Evolutionary conservation across 2,329 filamentous ascomycete genomes (phyloP).

Genomic region (Stylonectria norvegica): DNA sequence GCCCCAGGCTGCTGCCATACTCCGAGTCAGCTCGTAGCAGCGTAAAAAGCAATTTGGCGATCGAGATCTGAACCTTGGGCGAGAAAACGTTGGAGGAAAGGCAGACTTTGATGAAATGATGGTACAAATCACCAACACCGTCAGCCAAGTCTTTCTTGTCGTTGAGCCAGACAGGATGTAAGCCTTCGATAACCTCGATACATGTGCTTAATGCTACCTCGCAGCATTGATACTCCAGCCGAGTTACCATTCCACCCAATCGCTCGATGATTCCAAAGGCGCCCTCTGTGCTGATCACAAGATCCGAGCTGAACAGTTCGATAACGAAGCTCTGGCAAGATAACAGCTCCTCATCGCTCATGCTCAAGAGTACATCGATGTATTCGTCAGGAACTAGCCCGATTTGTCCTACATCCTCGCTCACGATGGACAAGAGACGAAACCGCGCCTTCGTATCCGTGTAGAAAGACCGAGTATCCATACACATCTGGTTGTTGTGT

Average conservation of each 20-base stretch:
- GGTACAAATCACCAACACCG: conserved; percentile 71
- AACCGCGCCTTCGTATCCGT: conserved; percentile 46
- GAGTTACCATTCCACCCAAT: conserved; percentile 49
- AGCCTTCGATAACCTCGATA: conserved; percentile 63
- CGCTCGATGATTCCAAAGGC: conserved; percentile 48
- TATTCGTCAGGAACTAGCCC: conserved; percentile 50
- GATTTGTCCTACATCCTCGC: conserved; percentile 42
- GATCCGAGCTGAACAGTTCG: conserved; percentile 53
- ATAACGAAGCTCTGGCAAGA: conserved; percentile 47
- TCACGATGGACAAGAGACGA: conserved; percentile 41
- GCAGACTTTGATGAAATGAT: conserved; percentile 67
- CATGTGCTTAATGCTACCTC: conserved; percentile 69
- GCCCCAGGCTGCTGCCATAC: conserved; percentile 58
- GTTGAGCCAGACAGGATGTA: conserved; percentile 62
- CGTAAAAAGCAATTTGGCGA: conserved; percentile 66
- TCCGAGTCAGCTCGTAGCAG: conserved; percentile 64
- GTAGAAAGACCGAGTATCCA: conserved; percentile 46
- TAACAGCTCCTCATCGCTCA: conserved; percentile 53
- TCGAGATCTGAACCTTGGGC: conserved; percentile 59
- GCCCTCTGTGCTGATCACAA: conserved; percentile 46
- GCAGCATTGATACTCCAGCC: conserved; percentile 64
- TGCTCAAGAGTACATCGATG: conserved; percentile 46
- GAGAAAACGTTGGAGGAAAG: conserved; percentile 69
- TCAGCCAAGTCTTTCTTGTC: conserved; percentile 58
- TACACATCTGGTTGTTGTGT: conserved; percentile 39